Evolutionary conservation across 1,139 yeast species (phyloP).

Genomic region (Wickerhamomyces sp.): DNA sequence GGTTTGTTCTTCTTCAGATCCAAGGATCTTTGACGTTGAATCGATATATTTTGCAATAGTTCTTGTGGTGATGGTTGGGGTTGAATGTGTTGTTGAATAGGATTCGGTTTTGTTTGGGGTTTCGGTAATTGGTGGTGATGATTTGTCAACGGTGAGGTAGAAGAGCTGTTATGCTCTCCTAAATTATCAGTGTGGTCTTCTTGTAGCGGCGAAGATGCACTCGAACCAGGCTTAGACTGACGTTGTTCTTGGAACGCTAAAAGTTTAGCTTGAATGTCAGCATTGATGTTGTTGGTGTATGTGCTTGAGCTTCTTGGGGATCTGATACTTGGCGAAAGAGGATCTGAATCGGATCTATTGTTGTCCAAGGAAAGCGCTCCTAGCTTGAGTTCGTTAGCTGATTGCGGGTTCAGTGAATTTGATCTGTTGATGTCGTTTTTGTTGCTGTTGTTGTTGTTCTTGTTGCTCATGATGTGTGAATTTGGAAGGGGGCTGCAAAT

Average conservation of each 20-base stretch:
- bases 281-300: constrained; percentile 33
- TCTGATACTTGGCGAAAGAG: constrained; percentile 3
- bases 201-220: constrained; percentile 6
- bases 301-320: constrained; percentile 15
- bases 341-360: background rate
- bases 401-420: no score
- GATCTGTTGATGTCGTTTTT: no score
- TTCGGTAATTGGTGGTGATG: background rate
- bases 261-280: constrained; percentile 69
- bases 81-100: constrained; percentile 5
- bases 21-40: constrained; percentile 4
- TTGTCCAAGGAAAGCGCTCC: background rate
- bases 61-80: constrained; percentile 3
- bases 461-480: no score
- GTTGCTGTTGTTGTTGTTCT: background rate
- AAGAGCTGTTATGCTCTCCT: background rate
- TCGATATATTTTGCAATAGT: constrained; percentile 1
- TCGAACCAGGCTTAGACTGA: constrained; percentile 12
- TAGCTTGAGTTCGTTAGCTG: background rate
- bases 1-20: constrained; percentile 21
- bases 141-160: background rate
- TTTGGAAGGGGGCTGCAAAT: no score
- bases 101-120: constrained; percentile 5
- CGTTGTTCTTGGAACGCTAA: constrained; percentile 70
- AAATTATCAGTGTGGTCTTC: constrained; percentile 1